Evolutionary conservation across 345 rosid species (phyloP).

Genomic region (Aurinia saxatilis): DNA sequence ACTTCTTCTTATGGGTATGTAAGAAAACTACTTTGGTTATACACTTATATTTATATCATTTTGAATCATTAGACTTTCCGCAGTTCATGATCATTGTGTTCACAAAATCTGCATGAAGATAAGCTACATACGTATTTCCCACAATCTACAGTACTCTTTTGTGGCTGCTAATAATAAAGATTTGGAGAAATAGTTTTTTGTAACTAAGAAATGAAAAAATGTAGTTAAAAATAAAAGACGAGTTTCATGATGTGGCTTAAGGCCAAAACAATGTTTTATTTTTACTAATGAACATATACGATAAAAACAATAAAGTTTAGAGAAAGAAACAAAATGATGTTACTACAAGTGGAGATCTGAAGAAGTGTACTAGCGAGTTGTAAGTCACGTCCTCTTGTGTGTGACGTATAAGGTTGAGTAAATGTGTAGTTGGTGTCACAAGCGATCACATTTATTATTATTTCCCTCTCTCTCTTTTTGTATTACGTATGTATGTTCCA

Average conservation of each 20-base stretch:
- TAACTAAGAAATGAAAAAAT: too few relatives aligned
- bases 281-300: background rate
- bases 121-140: background rate
- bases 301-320: background rate
- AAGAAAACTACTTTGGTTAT: slow-evolving; percentile 17
- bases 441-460: slow-evolving; percentile 21
- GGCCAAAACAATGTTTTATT: background rate
- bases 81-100: slow-evolving; percentile 19
- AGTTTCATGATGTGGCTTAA: too few relatives aligned
- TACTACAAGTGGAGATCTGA: slow-evolving; percentile 9
- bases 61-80: slow-evolving; percentile 16
- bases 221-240: too few relatives aligned
- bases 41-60: too few relatives aligned
- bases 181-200: too few relatives aligned
- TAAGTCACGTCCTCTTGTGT: slow-evolving; percentile 11
- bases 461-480: background rate
- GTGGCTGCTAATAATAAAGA: too few relatives aligned
- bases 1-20: slow-evolving; percentile 15
- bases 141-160: slow-evolving; percentile 3
- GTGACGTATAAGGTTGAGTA: slow-evolving; percentile 24
- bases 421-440: slow-evolving; percentile 23
- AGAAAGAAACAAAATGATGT: background rate
- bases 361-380: slow-evolving; percentile 16
- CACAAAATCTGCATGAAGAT: background rate
- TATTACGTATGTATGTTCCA: background rate